phyloP scores from a whole-genome alignment of 495 filamentous ascomycete genomes.

The Rhypophila decipiens region DNA sequence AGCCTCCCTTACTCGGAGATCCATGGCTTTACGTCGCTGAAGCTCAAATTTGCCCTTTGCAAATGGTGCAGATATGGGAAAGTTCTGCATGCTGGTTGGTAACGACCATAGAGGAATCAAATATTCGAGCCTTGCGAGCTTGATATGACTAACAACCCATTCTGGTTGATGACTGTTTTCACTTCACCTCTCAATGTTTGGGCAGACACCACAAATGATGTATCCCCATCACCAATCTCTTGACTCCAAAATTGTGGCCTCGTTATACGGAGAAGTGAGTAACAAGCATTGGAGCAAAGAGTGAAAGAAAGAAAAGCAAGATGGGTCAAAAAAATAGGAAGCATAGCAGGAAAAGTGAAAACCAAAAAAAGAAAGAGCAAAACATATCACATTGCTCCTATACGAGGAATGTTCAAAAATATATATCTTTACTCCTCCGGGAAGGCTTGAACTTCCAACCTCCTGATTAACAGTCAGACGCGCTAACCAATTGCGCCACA shows the following conservation, averaged over 20 bases:
- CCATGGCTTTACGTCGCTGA: neutral
- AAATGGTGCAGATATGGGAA: neutral
- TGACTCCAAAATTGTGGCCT: neutral
- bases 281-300: too few species aligned
- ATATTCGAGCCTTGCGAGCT: neutral
- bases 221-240: neutral
- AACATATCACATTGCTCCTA: too few species aligned
- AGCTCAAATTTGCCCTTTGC: neutral
- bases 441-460: neutral
- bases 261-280: too few species aligned
- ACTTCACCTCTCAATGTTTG: neutral
- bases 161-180: neutral
- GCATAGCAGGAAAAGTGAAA: neutral
- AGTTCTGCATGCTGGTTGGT: neutral
- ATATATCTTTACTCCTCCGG: neutral
- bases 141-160: neutral
- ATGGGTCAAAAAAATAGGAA: neutral
- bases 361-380: neutral
- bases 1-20: neutral
- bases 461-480: conserved; percentile 1
- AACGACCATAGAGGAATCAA: neutral
- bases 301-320: too few species aligned
- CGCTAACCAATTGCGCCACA: conserved; percentile 2
- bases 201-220: neutral
- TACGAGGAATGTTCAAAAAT: neutral